Conservation (phyloP, 2,329 filamentous ascomycete genomes). For the Herpotrichia juniperi region DNA sequence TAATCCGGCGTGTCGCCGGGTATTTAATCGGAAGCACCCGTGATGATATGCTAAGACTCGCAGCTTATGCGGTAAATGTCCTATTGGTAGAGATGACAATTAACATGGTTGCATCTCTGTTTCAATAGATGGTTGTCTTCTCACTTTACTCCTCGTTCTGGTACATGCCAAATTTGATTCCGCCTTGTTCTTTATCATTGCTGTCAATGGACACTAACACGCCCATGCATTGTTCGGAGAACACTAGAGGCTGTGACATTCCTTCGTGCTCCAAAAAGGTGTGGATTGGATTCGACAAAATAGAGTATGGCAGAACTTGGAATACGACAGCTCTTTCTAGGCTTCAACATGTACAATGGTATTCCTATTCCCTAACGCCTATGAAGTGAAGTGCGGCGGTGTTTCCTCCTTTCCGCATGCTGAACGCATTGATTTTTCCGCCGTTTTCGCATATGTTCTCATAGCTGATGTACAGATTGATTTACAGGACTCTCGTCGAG, state of each 20-base stretch:
- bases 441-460: background rate
- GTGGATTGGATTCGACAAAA: background rate
- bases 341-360: constrained; percentile 14
- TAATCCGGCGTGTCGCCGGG: too few species aligned
- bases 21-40: too few species aligned
- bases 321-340: constrained; percentile 13
- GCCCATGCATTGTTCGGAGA: background rate
- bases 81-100: too few species aligned
- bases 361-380: constrained; percentile 22
- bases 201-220: too few species aligned
- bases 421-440: constrained; percentile 1
- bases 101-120: too few species aligned
- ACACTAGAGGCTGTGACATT: background rate
- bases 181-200: too few species aligned
- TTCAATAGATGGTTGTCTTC: too few species aligned
- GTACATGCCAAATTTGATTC: too few species aligned
- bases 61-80: too few species aligned
- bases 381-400: constrained; percentile 11
- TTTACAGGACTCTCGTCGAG: constrained; percentile 26
- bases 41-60: too few species aligned
- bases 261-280: background rate
- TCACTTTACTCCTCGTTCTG: too few species aligned
- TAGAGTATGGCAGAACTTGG: background rate
- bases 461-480: constrained; percentile 26
- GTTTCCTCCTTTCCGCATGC: constrained; percentile 25